Conservation (phyloP, 164 flowering plant genomes). For the Nelumbo lutea region DNA sequence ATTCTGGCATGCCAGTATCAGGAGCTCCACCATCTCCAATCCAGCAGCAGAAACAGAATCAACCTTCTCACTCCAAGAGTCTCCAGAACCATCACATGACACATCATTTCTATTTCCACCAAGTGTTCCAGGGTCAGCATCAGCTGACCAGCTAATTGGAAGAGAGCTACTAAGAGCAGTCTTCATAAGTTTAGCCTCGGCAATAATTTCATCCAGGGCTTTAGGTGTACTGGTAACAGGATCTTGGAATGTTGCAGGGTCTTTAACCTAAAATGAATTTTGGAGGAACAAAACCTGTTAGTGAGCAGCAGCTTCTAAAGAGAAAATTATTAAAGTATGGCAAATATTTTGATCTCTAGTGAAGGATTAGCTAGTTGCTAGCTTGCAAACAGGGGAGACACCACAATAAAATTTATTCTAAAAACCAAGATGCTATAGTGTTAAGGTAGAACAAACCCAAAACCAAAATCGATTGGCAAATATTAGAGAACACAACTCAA, state of each 20-base stretch:
- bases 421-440: no score
- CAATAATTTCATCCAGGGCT: slow-evolving; percentile 44
- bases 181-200: slow-evolving; percentile 67
- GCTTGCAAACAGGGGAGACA: neutral
- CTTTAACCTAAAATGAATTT: slow-evolving; percentile 43
- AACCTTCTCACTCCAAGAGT: slow-evolving; percentile 34
- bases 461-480: no score
- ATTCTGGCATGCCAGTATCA: slow-evolving; percentile 63
- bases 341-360: neutral
- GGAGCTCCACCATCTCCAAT: slow-evolving; percentile 92
- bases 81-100: slow-evolving; percentile 15
- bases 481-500: neutral
- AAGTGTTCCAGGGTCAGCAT: slow-evolving; percentile 27
- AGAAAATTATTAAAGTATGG: neutral
- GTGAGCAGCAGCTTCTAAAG: neutral
- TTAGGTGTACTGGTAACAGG: slow-evolving; percentile 15
- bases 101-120: slow-evolving; percentile 14
- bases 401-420: no score
- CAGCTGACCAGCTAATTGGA: slow-evolving; percentile 88
- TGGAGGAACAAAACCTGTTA: neutral
- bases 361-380: neutral
- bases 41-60: slow-evolving; percentile 86
- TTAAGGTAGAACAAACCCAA: no score
- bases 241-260: slow-evolving; percentile 23
- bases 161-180: slow-evolving; percentile 87